Conservation (phyloP, 306 rosid species). For the Quercus variabilis region DNA sequence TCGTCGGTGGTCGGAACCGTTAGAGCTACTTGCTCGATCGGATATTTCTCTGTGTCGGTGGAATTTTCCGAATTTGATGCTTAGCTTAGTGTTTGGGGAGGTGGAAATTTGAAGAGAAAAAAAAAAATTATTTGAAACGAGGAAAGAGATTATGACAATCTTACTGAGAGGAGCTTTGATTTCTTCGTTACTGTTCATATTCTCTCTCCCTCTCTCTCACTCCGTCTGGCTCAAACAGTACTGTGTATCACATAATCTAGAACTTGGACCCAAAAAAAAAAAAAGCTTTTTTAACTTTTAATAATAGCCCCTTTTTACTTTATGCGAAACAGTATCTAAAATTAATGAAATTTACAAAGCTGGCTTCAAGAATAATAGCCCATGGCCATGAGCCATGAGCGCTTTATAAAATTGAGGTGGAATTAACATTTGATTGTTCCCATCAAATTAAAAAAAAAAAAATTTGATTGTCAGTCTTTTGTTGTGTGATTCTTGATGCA, state of each 20-base stretch:
- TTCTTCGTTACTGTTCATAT: constrained; percentile 32
- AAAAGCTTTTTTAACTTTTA: too few species aligned
- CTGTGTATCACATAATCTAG: neutral
- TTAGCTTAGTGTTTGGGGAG: constrained; percentile 9
- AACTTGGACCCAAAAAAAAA: neutral
- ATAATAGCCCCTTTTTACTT: too few species aligned
- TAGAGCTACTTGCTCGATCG: constrained; percentile 73
- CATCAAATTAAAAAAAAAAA: too few species aligned
- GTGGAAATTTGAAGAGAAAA: neutral
- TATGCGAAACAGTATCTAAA: too few species aligned
- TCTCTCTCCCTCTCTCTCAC: neutral
- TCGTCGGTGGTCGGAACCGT: constrained; percentile 76
- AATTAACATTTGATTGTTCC: too few species aligned
- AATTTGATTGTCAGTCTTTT: neutral
- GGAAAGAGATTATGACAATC: neutral
- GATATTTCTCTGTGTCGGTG: constrained; percentile 45
- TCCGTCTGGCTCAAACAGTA: neutral
- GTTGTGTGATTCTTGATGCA: too few species aligned
- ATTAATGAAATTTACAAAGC: too few species aligned
- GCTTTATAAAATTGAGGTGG: too few species aligned
- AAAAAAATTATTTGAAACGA: neutral
- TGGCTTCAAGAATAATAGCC: too few species aligned
- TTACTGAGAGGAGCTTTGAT: constrained; percentile 48
- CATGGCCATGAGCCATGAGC: too few species aligned
- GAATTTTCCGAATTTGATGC: neutral